Percentiles rank a stretch among this genome's conserved stretches.
phyloP scores from a whole-genome alignment of 1,284 basidiomycete genomes.

The Puccinia horiana region DNA sequence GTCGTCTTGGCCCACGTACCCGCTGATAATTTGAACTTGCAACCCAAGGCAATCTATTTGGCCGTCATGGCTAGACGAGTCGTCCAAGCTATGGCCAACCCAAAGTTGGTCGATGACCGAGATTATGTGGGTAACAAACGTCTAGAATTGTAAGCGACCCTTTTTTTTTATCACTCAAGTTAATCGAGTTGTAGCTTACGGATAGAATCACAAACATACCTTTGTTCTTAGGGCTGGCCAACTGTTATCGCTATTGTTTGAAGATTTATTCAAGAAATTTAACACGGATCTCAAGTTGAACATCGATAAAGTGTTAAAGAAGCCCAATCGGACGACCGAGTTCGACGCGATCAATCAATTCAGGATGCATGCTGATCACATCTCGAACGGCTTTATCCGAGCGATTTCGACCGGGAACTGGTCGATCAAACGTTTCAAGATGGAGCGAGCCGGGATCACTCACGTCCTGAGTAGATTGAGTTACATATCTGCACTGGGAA shows the following conservation, averaged over 20 bases:
- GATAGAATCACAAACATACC: constrained; percentile 95
- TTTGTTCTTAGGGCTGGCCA: constrained; percentile 87
- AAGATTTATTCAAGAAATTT: constrained; percentile 99
- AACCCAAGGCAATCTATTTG: constrained; percentile 94
- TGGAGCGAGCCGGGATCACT: constrained; percentile 98
- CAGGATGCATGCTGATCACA: constrained; percentile 80
- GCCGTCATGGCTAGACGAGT: constrained; percentile 97
- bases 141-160: constrained; percentile 76
- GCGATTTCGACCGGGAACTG: constrained; percentile 99
- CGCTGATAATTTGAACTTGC: constrained; percentile 84
- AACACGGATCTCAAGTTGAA: constrained; percentile 92
- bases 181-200: constrained; percentile 78
- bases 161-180: background rate
- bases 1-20: constrained; percentile 97
- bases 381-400: constrained; percentile 92
- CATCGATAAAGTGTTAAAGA: constrained; percentile 97
- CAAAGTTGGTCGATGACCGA: constrained; percentile 95
- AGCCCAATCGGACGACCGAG: constrained; percentile 88
- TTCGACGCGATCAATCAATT: constrained; percentile 95
- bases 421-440: constrained; percentile 99
- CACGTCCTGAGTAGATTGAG: constrained; percentile 92
- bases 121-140: constrained; percentile 99
- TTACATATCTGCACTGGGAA: constrained; percentile 96
- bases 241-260: constrained; percentile 89
- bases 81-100: constrained; percentile 92